phyloP scores from a whole-genome alignment of 2,329 filamentous ascomycete genomes.

The Akanthomyces dipterigenus region DNA sequence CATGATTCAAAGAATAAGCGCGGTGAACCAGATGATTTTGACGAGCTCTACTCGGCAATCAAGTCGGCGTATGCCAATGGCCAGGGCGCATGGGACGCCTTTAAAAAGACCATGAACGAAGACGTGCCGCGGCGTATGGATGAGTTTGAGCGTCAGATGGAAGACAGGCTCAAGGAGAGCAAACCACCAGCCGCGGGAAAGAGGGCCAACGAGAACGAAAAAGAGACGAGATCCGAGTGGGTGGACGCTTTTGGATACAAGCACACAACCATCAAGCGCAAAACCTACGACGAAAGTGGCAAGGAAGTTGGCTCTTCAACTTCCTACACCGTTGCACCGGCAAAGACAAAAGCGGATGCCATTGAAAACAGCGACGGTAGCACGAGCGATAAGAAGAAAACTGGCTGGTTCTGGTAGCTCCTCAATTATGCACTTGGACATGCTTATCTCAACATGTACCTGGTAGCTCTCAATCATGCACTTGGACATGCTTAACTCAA shows the following conservation, averaged over 20 bases:
- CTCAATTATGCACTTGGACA: background rate
- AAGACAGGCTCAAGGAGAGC: background rate
- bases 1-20: background rate
- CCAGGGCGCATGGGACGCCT: slow-evolving; percentile 34
- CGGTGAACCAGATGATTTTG: slow-evolving; percentile 28
- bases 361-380: background rate
- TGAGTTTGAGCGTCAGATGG: background rate
- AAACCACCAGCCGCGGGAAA: background rate
- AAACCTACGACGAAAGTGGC: slow-evolving; percentile 34
- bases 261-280: slow-evolving; percentile 35
- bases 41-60: slow-evolving; percentile 35
- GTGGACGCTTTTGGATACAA: slow-evolving; percentile 37
- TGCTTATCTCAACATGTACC: background rate
- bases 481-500: background rate
- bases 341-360: slow-evolving; percentile 16
- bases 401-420: slow-evolving; percentile 5
- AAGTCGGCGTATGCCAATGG: slow-evolving; percentile 30
- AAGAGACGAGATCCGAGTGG: slow-evolving; percentile 33
- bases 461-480: background rate
- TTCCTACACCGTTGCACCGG: slow-evolving; percentile 26
- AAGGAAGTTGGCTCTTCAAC: slow-evolving; percentile 34
- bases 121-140: slow-evolving; percentile 12
- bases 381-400: slow-evolving; percentile 8
- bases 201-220: slow-evolving; percentile 24
- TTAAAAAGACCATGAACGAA: slow-evolving; percentile 30